phyloP scores from a whole-genome alignment of 768 basidiomycete genomes.

The Boletus reticuloceps region DNA sequence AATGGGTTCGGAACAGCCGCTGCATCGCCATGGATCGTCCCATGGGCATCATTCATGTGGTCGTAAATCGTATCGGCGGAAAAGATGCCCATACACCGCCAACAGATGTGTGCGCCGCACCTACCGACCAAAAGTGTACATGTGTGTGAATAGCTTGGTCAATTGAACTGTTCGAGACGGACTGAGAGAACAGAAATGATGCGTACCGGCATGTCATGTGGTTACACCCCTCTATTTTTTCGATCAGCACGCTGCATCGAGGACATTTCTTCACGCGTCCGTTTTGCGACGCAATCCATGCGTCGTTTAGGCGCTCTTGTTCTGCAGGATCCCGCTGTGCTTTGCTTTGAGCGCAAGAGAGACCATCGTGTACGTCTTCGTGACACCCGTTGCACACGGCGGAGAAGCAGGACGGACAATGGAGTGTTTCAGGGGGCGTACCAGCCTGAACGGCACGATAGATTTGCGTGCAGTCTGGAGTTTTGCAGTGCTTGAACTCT shows the following conservation, averaged over 20 bases:
- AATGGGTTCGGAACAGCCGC: constrained; percentile 1
- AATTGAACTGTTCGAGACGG: too few relatives aligned
- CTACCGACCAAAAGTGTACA: constrained; percentile 21
- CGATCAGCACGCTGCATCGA: constrained; percentile 63
- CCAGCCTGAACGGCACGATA: constrained; percentile 53
- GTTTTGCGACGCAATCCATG: constrained; percentile 56
- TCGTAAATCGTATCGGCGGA: constrained; percentile 26
- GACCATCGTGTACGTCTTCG: constrained; percentile 58
- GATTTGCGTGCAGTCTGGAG: constrained; percentile 72
- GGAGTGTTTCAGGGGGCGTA: constrained; percentile 36
- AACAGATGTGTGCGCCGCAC: constrained; percentile 77
- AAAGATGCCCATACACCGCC: constrained; percentile 55
- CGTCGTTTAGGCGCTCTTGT: constrained; percentile 50
- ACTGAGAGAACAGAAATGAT: background rate
- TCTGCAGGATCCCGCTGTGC: constrained; percentile 38
- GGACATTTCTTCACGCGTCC: constrained; percentile 69
- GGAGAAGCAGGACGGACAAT: constrained; percentile 67
- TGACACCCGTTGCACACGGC: constrained; percentile 65
- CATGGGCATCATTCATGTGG: constrained; percentile 39
- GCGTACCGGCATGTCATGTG: constrained; percentile 63
- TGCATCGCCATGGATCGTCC: constrained; percentile 24
- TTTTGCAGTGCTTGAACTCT: constrained; percentile 72
- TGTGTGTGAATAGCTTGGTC: too few relatives aligned
- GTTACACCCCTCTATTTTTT: constrained; percentile 72
- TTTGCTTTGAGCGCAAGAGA: constrained; percentile 50